Base-by-base conservation (phyloP, 106 monocot genomes). In the Apostasia ramifera region DNA sequence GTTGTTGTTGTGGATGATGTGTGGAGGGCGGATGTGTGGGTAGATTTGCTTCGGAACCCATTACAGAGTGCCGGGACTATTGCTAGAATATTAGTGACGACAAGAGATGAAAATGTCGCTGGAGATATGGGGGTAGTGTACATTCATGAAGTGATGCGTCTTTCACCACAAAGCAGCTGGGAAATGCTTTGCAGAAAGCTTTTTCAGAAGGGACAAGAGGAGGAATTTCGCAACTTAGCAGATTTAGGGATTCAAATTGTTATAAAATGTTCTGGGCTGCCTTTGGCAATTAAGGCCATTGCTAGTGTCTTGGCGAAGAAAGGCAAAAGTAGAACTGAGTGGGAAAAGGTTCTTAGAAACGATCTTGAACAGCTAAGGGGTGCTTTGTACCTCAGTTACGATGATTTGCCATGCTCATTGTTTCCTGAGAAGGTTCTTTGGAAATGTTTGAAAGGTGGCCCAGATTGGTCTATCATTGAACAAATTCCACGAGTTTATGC, bases 351-450 rank as follows among this genome's bases (percentile, higher is more conserved):
- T 74, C 65, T 78, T 40, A 10, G 2, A 41, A 78, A 66, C 40
- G 4, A 14, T 46, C 78, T 70, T 0, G 71, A 78, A 12, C 75
- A 75, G 1, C 40, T 78, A 2, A 58, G 13, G 11, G 61, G 42
- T 15, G 82, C 70, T 2, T 59, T 83, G 13, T 83, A 75, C n/a
- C 55, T 79, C n/a, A 79, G 83, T 45, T 83, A 83, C 46, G 71
- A 75, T 1, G 83, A 74, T 52, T 38, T 82, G 11, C 78, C 82
- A 6, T 82, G 49, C 14, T 63, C 74, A 4, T 45, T 78, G 4
- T 70, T 66, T 6, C 78, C 74, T 40, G 12, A 39, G 39, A 50
- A 53, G 6, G 0, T 43, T 38, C 67, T 68, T 10, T 40, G 4
- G 40, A 38, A 53, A 54, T 54, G 52, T 6, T 26, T 68, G 40